Base-by-base conservation (phyloP, 2,329 filamentous ascomycete genomes). In the Zarea fungicola region DNA sequence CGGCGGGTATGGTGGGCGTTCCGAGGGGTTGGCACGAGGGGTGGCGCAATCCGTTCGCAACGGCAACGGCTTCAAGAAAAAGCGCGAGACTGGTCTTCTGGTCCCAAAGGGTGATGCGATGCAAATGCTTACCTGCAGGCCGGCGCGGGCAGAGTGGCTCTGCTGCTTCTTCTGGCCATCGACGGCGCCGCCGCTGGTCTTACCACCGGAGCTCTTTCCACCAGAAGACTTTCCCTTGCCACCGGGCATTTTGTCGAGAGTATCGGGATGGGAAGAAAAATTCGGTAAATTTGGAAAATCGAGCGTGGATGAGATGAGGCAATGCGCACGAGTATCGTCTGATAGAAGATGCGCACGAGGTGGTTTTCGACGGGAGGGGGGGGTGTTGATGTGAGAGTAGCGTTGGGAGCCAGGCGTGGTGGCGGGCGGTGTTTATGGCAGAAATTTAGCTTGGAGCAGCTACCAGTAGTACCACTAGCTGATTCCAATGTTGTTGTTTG, bases 111-210 rank as follows among this genome's bases (percentile, higher is more conserved):
- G 18, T 11, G 9, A 3, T 7, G 11, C 14, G 11, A 5, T 19
- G n/a, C 21, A 16, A 21, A 28, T 10, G 45, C 88, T 79, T 78
- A 96, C 91, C 86, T 96, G 91, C 60, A 96, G 81, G 67, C 91
- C 91, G 68, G 91, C 91, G 71, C 93, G 91, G 65, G 89, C 89
- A 62, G 90, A 96, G 77, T 96, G 91, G 75, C 93, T 95, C 75
- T 95, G 88, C 65, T 88, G 85, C 77, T 96, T 96, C 76, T 87
- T 88, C 67, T 83, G 74, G 48, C 78, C 80, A 6, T 48, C 45
- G 58, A 84, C 84, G 62, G 64, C 73, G 53, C 74, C 73, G 62
- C 64, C 73, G 53, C 74, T 74, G 42, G 76, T 78, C 78, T 93
- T 93, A 61, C 88, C 87, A 62, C 88, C 88, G 51, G 86, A 78